These are phyloP conservation scores for Ophiostoma ips DNA, from an alignment of 2,329 filamentous ascomycete species.

Conservation along the genomic window DNA sequence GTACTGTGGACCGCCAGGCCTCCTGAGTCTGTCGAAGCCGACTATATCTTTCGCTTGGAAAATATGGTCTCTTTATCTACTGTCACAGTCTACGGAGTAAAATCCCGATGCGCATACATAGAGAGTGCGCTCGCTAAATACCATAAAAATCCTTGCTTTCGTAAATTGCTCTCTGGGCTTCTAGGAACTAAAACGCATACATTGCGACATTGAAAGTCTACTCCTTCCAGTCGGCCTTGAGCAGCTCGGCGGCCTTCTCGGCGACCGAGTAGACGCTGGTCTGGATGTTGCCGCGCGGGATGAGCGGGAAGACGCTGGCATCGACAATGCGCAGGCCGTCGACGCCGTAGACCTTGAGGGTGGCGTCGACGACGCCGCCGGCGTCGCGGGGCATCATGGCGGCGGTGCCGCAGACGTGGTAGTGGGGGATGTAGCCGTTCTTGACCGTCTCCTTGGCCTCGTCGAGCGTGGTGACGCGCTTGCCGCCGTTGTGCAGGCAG, in stretches of 20 bases:
- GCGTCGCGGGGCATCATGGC: constrained; percentile 36
- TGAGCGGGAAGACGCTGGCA: constrained; percentile 8
- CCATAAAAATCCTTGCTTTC: too few species aligned
- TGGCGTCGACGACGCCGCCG: constrained; percentile 37
- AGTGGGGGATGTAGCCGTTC: constrained; percentile 30
- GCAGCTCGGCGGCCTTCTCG: constrained; percentile 36
- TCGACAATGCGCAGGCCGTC: constrained; percentile 11
- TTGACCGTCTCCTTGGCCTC: background rate
- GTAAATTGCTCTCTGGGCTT: too few species aligned
- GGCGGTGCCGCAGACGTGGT: constrained; percentile 43
- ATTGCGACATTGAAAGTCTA: too few species aligned
- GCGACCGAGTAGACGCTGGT: constrained; percentile 47
- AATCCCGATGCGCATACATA: too few species aligned
- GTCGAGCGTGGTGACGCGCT: background rate
- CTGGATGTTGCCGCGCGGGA: constrained; percentile 33
- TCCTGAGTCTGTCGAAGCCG: too few species aligned
- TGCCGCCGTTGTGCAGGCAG: too few species aligned
- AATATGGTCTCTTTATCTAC: too few species aligned
- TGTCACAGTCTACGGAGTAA: too few species aligned
- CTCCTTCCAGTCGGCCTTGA: constrained; percentile 20
- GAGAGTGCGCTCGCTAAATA: too few species aligned
- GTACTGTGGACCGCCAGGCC: too few species aligned
- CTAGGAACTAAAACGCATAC: too few species aligned
- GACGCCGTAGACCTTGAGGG: constrained; percentile 10
- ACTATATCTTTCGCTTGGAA: too few species aligned